A percentile compares a stretch with the other conserved stretches of the same genome.
Conservation (phyloP, 306 rosid genomes). For the Vigna mungo region DNA sequence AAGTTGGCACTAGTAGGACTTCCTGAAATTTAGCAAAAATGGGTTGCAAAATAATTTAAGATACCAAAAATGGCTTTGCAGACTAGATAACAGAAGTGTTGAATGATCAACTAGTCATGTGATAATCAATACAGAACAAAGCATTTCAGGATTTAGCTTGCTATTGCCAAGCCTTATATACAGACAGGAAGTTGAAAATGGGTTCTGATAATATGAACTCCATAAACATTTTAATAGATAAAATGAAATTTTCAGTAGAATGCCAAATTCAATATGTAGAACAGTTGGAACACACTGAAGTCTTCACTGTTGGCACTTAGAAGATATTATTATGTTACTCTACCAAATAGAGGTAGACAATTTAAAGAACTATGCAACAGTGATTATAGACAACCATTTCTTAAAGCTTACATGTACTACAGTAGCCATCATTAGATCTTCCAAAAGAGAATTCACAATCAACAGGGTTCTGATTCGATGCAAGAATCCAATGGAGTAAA, state of each 20-base stretch:
- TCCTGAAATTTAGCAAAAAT: constrained; percentile 25
- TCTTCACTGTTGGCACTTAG: not conserved
- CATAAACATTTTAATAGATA: not conserved
- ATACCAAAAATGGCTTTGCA: not conserved
- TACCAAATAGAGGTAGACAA: not conserved
- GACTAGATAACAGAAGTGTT: not conserved
- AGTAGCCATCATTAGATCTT: not conserved
- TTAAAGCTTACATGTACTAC: not conserved
- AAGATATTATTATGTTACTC: not conserved
- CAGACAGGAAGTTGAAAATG: not conserved
- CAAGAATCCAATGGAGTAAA: not conserved
- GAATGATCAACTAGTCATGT: not conserved
- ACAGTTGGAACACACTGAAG: not conserved
- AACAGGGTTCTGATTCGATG: too few relatives aligned
- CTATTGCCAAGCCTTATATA: not conserved
- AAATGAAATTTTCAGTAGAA: not conserved
- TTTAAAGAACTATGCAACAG: not conserved
- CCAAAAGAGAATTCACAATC: too few relatives aligned
- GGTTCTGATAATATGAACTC: too few relatives aligned
- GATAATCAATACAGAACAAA: not conserved
- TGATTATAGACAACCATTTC: not conserved
- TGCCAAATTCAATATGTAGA: not conserved
- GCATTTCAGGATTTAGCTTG: too few relatives aligned
- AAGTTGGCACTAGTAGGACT: constrained; percentile 46
- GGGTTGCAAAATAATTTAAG: too few relatives aligned